Percentiles rank a stretch among this genome's conserved stretches.
These are phyloP conservation scores for Sporisorium reilianum DNA, from an alignment of 1,284 basidiomycete species.

Conservation along the genomic window DNA sequence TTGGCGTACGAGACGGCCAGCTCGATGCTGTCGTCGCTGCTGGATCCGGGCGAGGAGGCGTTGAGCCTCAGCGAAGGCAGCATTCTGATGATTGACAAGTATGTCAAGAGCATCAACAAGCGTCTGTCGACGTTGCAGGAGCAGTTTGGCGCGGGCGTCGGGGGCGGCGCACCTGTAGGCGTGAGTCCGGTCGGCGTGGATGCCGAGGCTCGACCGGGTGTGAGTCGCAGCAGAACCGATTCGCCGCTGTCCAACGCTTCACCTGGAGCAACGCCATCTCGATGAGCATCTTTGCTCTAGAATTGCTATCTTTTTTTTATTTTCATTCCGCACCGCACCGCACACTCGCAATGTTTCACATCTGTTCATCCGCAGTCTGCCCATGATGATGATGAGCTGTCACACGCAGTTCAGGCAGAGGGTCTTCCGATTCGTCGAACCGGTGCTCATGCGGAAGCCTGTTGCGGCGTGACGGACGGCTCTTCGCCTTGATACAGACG, in stretches of 20 bases:
- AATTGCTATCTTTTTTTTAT: not conserved
- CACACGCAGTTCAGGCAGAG: no score
- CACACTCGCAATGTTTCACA: conserved; percentile 8
- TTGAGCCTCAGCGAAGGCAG: conserved; percentile 58
- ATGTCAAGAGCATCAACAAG: conserved; percentile 64
- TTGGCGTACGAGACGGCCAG: conserved; percentile 93
- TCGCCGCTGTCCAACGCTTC: conserved; percentile 28
- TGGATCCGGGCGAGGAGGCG: conserved; percentile 87
- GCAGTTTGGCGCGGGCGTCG: conserved; percentile 24
- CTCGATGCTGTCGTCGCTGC: conserved; percentile 89
- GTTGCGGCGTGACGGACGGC: not conserved
- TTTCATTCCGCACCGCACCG: conserved; percentile 8
- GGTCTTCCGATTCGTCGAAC: no score
- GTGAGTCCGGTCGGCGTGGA: conserved; percentile 21
- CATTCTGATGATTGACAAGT: conserved; percentile 63
- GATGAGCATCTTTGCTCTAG: not conserved
- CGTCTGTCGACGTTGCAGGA: conserved; percentile 54
- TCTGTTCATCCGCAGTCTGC: not conserved
- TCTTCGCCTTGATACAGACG: conserved; percentile 40
- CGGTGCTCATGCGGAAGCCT: not conserved
- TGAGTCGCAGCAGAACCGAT: conserved; percentile 30
- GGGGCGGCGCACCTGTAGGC: conserved; percentile 4
- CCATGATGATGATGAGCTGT: no score
- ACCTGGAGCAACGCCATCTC: conserved; percentile 13
- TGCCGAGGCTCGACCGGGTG: conserved; percentile 23